A percentile compares a stretch with the other conserved stretches of the same genome.
Evolutionary conservation across 805 yeast genomes (phyloP).

Genomic region (Candida gorgasii): DNA sequence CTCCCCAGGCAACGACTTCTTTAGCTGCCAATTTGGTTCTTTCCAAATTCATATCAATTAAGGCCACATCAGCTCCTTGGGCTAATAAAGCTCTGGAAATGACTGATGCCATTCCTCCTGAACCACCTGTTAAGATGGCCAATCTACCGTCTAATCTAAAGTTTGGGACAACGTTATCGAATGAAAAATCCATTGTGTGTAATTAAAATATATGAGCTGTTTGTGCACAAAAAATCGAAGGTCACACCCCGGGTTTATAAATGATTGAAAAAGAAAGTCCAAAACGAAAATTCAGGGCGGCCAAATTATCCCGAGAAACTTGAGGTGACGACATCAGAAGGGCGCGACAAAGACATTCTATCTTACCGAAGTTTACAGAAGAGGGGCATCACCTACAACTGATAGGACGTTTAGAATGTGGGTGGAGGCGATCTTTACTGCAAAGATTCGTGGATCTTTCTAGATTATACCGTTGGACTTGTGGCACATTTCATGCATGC

Average conservation of each 20-base stretch:
- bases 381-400: neutral
- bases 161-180: conserved; percentile 54
- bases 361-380: conserved; percentile 6
- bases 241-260: conserved; percentile 8
- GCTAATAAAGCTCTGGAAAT: conserved; percentile 66
- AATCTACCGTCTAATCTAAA: conserved; percentile 70
- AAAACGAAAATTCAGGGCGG: conserved; percentile 7
- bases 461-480: no score
- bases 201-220: neutral
- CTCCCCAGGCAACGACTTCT: conserved; percentile 50
- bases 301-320: conserved; percentile 7
- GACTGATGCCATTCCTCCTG: conserved; percentile 73
- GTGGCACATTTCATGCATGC: neutral
- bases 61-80: conserved; percentile 76
- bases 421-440: neutral
- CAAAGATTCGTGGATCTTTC: no score
- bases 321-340: neutral
- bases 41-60: conserved; percentile 66
- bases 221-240: neutral
- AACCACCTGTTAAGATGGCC: conserved; percentile 78
- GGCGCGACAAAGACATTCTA: neutral
- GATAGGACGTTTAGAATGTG: neutral
- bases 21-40: conserved; percentile 57
- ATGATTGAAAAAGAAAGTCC: conserved; percentile 4
- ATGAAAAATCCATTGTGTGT: conserved; percentile 31